A percentile compares a stretch with the other conserved stretches of the same genome.
Evolutionary conservation across 2,329 filamentous ascomycete genomes (phyloP).

Genomic region (Cercospora nicotianae): DNA sequence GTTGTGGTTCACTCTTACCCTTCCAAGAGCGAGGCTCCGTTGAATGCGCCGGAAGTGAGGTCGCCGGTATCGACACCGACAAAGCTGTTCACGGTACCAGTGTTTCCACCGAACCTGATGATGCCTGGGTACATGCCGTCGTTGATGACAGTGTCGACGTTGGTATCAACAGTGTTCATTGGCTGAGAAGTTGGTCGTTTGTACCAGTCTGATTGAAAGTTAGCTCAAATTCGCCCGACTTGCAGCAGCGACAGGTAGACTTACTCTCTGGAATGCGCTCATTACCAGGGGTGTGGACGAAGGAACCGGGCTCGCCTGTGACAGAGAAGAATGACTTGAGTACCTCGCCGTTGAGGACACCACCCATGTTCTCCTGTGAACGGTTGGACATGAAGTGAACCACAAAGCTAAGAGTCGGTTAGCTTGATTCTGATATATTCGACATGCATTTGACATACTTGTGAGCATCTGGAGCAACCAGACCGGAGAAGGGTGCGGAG

Average conservation of each 20-base stretch:
- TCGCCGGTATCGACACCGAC: conserved; percentile 38
- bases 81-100: conserved; percentile 38
- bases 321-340: conserved; percentile 33
- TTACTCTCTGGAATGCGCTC: conserved; percentile 41
- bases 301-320: conserved; percentile 26
- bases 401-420: conserved; percentile 13
- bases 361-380: conserved; percentile 22
- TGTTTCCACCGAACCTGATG: conserved; percentile 39
- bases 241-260: neutral
- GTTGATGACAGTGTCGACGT: conserved; percentile 20
- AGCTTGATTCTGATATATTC: neutral
- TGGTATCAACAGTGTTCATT: conserved; percentile 23
- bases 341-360: conserved; percentile 27
- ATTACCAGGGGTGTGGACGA: conserved; percentile 25
- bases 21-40: conserved; percentile 22
- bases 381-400: conserved; percentile 31
- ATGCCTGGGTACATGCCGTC: conserved; percentile 32
- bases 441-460: neutral
- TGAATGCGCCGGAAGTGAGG: conserved; percentile 39
- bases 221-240: conserved; percentile 8
- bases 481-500: conserved; percentile 26
- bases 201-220: conserved; percentile 38
- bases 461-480: conserved; percentile 15
- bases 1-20: conserved; percentile 10
- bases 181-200: conserved; percentile 32